These are phyloP conservation scores for Hyphopichia khmerensis DNA, from an alignment of 1,139 yeast genomes.

Conservation along the genomic window DNA sequence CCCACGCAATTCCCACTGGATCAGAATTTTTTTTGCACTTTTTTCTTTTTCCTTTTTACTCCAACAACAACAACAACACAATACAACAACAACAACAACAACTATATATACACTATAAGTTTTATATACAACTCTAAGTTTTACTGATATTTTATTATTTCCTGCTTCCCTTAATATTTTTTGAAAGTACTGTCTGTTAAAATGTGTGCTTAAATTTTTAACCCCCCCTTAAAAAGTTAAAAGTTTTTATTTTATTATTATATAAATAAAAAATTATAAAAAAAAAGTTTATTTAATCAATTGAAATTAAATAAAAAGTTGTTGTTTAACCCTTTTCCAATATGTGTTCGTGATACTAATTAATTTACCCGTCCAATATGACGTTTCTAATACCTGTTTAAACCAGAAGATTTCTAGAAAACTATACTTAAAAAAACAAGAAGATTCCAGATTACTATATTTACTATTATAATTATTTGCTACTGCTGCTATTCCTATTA, in stretches of 20 bases:
- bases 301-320: conserved; percentile 6
- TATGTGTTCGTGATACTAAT: conserved; percentile 26
- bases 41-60: conserved; percentile 7
- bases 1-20: not conserved
- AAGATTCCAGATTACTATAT: not conserved
- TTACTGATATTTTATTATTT: conserved; percentile 12
- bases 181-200: conserved; percentile 11
- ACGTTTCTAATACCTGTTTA: conserved; percentile 15
- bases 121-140: not conserved
- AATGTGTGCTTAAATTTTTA: conserved; percentile 37
- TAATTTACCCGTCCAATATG: conserved; percentile 31
- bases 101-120: not conserved
- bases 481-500: conserved; percentile 1
- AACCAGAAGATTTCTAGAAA: too few species aligned
- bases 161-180: conserved; percentile 9
- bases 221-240: conserved; percentile 3
- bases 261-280: conserved; percentile 1
- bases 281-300: conserved; percentile 4
- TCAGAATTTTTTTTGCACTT: conserved; percentile 1
- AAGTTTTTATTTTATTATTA: conserved; percentile 4
- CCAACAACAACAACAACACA: conserved; percentile 16
- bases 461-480: not conserved
- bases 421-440: not conserved
- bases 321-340: conserved; percentile 12
- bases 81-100: conserved; percentile 2